These are phyloP conservation scores for Aspergillus novoparasiticus DNA, from an alignment of 2,329 filamentous ascomycete genomes.

Conservation along the genomic window DNA sequence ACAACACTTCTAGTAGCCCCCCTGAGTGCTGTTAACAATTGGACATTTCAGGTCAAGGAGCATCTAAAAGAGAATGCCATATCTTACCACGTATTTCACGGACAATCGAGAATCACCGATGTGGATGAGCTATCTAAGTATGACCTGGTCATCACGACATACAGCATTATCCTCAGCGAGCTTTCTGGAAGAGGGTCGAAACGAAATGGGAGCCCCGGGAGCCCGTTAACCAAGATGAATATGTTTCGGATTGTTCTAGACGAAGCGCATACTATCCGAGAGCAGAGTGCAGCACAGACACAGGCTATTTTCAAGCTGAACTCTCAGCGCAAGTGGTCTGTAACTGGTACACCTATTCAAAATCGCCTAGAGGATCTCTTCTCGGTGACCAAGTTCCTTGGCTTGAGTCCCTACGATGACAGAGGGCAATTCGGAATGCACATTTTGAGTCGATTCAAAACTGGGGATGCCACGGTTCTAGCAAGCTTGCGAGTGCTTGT, in stretches of 20 bases:
- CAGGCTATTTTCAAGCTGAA: conserved; percentile 80
- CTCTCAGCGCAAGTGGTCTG: conserved; percentile 85
- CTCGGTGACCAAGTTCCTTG: conserved; percentile 81
- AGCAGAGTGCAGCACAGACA: conserved; percentile 77
- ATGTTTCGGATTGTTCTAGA: conserved; percentile 95
- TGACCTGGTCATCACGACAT: conserved; percentile 90
- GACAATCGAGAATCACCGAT: conserved; percentile 72
- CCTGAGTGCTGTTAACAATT: conserved; percentile 88
- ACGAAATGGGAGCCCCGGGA: conserved; percentile 57
- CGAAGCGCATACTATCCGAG: conserved; percentile 92
- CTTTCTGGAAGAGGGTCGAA: conserved; percentile 67
- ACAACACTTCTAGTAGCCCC: conserved; percentile 87
- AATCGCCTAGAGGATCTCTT: conserved; percentile 90
- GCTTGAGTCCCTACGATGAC: conserved; percentile 82
- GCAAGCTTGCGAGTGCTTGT: conserved; percentile 82
- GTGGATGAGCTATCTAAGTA: conserved; percentile 68
- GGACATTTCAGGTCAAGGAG: conserved; percentile 86
- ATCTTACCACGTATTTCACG: conserved; percentile 84
- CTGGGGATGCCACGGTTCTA: conserved; percentile 79
- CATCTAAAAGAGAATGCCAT: conserved; percentile 70
- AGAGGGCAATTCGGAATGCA: conserved; percentile 73
- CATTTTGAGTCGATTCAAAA: conserved; percentile 85
- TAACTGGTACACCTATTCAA: conserved; percentile 95
- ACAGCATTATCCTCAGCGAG: conserved; percentile 83
- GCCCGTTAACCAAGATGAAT: conserved; percentile 74